Conservation (phyloP, 2,329 filamentous ascomycete genomes). For the Fusarium sp. region DNA sequence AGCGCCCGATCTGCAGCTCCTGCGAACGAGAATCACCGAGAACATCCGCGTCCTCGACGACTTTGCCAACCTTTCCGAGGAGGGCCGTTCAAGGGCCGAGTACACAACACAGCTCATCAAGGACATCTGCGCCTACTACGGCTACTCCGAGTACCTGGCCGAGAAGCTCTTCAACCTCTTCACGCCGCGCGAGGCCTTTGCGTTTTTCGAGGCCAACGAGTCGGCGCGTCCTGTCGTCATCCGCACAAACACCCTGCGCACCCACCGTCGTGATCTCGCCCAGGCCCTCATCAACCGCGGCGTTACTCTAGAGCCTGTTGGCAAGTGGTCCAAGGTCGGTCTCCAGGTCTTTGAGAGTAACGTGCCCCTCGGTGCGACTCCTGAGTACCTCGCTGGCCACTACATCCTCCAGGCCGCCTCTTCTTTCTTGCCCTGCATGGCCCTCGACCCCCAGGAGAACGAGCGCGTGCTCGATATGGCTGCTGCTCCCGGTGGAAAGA, state of each 20-base stretch:
- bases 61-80: conserved; percentile 82
- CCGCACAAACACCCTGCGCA: conserved; percentile 92
- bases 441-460: conserved; percentile 90
- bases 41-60: conserved; percentile 92
- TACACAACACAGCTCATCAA: conserved; percentile 88
- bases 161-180: conserved; percentile 96
- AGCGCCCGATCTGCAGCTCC: conserved; percentile 88
- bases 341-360: conserved; percentile 95
- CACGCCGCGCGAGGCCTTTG: conserved; percentile 91
- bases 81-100: conserved; percentile 83
- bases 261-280: conserved; percentile 80
- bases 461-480: conserved; percentile 96
- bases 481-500: conserved; percentile 94
- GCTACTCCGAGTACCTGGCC: conserved; percentile 93
- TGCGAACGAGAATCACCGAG: conserved; percentile 90
- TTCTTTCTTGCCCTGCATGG: conserved; percentile 98
- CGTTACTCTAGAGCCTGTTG: conserved; percentile 94
- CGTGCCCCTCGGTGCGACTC: conserved; percentile 88
- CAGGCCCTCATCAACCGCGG: conserved; percentile 95
- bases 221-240: conserved; percentile 93
- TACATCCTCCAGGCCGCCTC: conserved; percentile 98
- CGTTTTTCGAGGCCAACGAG: conserved; percentile 99
- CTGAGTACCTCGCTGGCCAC: conserved; percentile 95
- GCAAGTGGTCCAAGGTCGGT: conserved; percentile 98
- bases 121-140: conserved; percentile 96